These are phyloP conservation scores for Colletotrichum sp. DNA, from an alignment of 2,329 filamentous ascomycete genomes.

Conservation along the genomic window DNA sequence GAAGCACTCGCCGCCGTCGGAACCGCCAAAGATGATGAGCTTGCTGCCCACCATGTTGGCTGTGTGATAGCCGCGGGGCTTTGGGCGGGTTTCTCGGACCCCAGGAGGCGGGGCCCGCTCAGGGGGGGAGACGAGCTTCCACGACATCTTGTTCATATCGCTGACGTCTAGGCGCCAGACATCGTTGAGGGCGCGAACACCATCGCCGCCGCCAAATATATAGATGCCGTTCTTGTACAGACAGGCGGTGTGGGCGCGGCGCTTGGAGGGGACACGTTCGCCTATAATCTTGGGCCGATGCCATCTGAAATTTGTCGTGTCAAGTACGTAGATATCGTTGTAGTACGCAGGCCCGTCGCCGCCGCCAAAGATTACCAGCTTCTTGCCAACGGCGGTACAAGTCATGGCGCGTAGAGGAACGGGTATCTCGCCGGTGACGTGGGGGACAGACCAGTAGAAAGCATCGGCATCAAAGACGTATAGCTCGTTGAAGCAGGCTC, in stretches of 20 bases:
- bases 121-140: conserved; percentile 65
- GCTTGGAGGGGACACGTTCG: conserved; percentile 63
- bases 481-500: conserved; percentile 71
- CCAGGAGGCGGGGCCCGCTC: conserved; percentile 32
- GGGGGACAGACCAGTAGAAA: conserved; percentile 72
- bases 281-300: conserved; percentile 65
- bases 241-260: conserved; percentile 73
- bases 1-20: conserved; percentile 74
- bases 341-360: conserved; percentile 75
- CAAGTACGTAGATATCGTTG: conserved; percentile 75
- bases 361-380: conserved; percentile 72
- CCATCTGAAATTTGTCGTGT: conserved; percentile 73
- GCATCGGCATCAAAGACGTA: conserved; percentile 74
- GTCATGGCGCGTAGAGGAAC: conserved; percentile 74
- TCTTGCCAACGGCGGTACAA: conserved; percentile 73
- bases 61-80: conserved; percentile 73
- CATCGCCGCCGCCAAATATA: conserved; percentile 74
- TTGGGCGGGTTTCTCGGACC: conserved; percentile 53
- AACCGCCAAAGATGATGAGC: conserved; percentile 74
- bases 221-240: conserved; percentile 75
- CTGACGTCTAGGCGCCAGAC: conserved; percentile 75
- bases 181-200: conserved; percentile 72
- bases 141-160: conserved; percentile 71
- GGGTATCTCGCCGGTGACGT: conserved; percentile 68
- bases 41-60: conserved; percentile 77